Evolutionary conservation across 345 rosid species (phyloP).

Genomic region (Psidium friedrichsthalianum): DNA sequence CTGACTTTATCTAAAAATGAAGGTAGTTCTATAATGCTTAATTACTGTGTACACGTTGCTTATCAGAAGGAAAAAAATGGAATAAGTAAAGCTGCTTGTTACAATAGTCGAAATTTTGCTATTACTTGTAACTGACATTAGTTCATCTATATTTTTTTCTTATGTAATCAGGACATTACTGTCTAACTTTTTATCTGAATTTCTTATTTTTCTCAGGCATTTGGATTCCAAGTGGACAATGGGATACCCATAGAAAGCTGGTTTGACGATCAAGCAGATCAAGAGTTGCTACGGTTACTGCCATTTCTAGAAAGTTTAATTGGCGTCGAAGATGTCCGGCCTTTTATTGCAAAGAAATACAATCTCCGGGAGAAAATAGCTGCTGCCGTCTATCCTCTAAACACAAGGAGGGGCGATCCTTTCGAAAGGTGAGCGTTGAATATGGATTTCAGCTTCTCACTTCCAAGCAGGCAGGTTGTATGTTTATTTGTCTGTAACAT

Average conservation of each 20-base stretch:
- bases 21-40: not conserved
- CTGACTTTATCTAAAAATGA: not conserved
- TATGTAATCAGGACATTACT: not conserved
- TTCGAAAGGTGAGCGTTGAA: conserved; percentile 33
- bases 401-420: conserved; percentile 32
- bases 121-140: not conserved
- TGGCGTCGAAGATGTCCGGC: conserved; percentile 88
- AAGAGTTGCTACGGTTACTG: conserved; percentile 65
- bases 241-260: conserved; percentile 99
- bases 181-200: not conserved
- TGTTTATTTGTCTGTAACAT: not conserved
- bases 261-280: conserved; percentile 78
- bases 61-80: not conserved
- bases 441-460: not conserved
- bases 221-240: conserved; percentile 98
- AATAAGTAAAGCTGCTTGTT: not conserved
- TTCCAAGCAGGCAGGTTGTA: not conserved
- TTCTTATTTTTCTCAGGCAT: conserved; percentile 38
- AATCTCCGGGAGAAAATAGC: conserved; percentile 71
- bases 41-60: not conserved
- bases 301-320: conserved; percentile 91
- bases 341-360: conserved; percentile 67
- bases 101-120: not conserved
- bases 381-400: conserved; percentile 54
- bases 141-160: not conserved